Percentiles rank a stretch among this genome's conserved stretches.
These are phyloP conservation scores for Pugionium dolabratum DNA, from an alignment of 345 rosid genomes.

Conservation along the genomic window DNA sequence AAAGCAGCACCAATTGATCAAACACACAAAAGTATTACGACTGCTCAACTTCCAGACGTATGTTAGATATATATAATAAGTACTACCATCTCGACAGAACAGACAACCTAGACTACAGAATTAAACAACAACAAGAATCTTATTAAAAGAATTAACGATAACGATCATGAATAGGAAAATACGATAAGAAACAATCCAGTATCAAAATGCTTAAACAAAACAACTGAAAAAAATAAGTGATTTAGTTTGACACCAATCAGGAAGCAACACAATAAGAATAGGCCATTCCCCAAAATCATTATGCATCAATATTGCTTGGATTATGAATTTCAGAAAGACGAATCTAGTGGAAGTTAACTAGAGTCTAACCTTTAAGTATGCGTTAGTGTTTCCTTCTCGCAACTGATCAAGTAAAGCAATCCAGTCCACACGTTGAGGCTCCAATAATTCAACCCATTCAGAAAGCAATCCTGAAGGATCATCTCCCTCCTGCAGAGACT, in stretches of 20 bases:
- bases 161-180: background rate
- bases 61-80: slow-evolving; percentile 10
- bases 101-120: slow-evolving; percentile 12
- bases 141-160: background rate
- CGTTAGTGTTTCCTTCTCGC: slow-evolving; percentile 48
- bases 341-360: background rate
- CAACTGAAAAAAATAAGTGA: background rate
- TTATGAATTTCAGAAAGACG: background rate
- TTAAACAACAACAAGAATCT: background rate
- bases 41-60: background rate
- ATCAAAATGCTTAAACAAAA: background rate
- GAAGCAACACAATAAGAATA: slow-evolving; percentile 14
- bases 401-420: slow-evolving; percentile 60
- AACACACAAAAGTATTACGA: slow-evolving; percentile 10
- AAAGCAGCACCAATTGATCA: slow-evolving; percentile 20
- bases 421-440: slow-evolving; percentile 89
- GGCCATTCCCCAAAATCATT: background rate
- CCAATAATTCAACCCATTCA: slow-evolving; percentile 75
- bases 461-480: slow-evolving; percentile 66
- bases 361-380: slow-evolving; percentile 63
- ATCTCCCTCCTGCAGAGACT: slow-evolving; percentile 60
- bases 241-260: slow-evolving; percentile 10
- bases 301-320: slow-evolving; percentile 3
- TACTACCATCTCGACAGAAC: background rate
- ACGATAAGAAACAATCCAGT: background rate